Evolutionary conservation across 179 eudicot genomes (phyloP), one percentile per base, ranked within the genome.

Genomic region (Heliamphora pulchella): DNA sequence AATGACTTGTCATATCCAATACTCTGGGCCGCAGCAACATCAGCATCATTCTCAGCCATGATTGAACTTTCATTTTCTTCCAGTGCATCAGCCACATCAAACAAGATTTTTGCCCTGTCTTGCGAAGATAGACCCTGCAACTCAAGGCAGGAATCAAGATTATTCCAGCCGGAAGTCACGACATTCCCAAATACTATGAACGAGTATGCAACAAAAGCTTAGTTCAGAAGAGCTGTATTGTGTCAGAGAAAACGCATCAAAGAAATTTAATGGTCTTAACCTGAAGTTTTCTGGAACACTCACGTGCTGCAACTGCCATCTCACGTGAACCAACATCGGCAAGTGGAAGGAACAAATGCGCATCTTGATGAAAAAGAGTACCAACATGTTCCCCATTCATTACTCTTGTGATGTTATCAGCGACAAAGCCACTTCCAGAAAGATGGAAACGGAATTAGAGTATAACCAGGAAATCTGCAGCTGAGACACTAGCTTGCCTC

Each of bases 221-320:
- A 11, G 18, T 15, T 2, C 11, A 15, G 50, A 7, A 5, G 7
- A 46, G 53, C 15, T 59, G 18, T 20, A 17, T 18, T 61, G 69
- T 44, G n/a, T 76, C n/a, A 9, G 6, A 61, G 39, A n/a, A n/a
- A n/a, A 57, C 15, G 58, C 14, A 59, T 20, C 48, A 55, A 67
- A 43, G 3, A 64, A 54, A 54, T 11, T 44, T 54, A 20, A 51
- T 15, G 14, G 13, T 17, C 11, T 17, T 47, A 65, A 92, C 98
- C 93, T 94, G 98, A 82, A 94, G 91, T 51, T 87, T 79, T 84
- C 97, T 86, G 8, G 98, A 91, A 86, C 87, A 75, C 70, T 92
- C 97, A 55, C 98, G 90, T 20, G 96, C 98, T 72, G 97, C 84
- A 86, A 87, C 89, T 31, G 97, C 97, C 94, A 94, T 90, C 79